A percentile compares a stretch with the other conserved stretches of the same genome.
Conservation (phyloP, 2,329 filamentous ascomycete genomes). For the Talaromyces amestolkiae region DNA sequence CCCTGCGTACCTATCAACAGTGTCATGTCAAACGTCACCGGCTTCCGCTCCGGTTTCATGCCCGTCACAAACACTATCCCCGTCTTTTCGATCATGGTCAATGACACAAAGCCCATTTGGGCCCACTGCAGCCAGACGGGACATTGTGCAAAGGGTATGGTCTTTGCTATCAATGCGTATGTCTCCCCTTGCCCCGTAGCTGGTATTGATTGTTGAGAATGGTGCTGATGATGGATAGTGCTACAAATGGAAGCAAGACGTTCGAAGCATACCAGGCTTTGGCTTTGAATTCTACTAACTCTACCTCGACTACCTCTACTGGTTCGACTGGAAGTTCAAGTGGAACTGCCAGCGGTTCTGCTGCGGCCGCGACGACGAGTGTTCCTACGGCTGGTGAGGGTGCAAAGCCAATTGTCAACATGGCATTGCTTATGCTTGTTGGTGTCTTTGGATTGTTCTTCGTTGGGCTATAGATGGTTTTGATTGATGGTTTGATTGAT, state of each 20-base stretch:
- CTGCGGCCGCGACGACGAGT: neutral
- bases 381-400: slow-evolving; percentile 3
- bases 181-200: slow-evolving; percentile 28
- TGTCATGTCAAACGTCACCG: slow-evolving; percentile 52
- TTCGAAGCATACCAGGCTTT: slow-evolving; percentile 15
- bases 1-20: slow-evolving; percentile 64
- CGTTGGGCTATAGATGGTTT: slow-evolving; percentile 12
- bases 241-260: slow-evolving; percentile 12
- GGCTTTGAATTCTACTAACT: neutral
- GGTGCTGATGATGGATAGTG: slow-evolving; percentile 9
- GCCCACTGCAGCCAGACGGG: slow-evolving; percentile 71
- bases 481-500: neutral
- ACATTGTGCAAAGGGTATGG: slow-evolving; percentile 73
- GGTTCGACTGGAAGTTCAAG: neutral
- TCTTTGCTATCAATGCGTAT: slow-evolving; percentile 72
- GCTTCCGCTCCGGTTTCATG: slow-evolving; percentile 59
- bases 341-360: neutral
- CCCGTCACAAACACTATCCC: slow-evolving; percentile 54
- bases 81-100: slow-evolving; percentile 69
- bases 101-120: slow-evolving; percentile 69
- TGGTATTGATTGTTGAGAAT: neutral
- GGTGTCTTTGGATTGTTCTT: slow-evolving; percentile 11
- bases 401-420: slow-evolving; percentile 6
- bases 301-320: neutral
- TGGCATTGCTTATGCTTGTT: slow-evolving; percentile 15